Conservation (phyloP, 768 basidiomycete species). For the Exidia glandulosa region DNA sequence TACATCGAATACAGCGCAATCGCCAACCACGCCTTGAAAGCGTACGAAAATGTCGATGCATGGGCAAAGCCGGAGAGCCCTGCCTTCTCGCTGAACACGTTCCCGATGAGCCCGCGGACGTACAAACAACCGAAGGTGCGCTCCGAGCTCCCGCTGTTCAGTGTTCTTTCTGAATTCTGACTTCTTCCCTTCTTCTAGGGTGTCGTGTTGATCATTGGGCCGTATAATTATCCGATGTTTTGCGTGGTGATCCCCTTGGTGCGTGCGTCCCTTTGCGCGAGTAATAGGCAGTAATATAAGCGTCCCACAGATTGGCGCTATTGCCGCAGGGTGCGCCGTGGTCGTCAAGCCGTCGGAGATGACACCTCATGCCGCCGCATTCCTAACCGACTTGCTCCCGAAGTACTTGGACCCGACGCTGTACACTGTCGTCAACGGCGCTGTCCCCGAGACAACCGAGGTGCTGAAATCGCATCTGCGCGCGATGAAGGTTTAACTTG, state of each 20-base stretch:
- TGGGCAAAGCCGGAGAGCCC: no score
- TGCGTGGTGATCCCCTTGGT: background rate
- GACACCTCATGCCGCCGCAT: conserved; percentile 6
- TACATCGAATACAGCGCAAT: no score
- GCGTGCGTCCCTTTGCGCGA: background rate
- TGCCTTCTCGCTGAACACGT: no score
- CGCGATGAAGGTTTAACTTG: background rate
- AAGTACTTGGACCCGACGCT: conserved; percentile 15
- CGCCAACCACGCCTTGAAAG: no score
- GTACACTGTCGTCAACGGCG: conserved; percentile 10
- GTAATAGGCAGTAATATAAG: background rate
- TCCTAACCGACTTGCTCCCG: conserved; percentile 14
- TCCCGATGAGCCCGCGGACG: no score
- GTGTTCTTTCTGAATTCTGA: no score
- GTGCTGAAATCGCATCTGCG: background rate
- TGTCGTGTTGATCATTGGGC: conserved; percentile 12
- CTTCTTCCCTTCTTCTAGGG: no score
- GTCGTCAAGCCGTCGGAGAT: conserved; percentile 18
- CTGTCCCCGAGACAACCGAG: conserved; percentile 8
- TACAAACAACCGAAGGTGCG: no score
- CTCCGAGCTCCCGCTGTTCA: no score
- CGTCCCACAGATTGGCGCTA: conserved; percentile 13
- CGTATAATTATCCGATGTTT: conserved; percentile 14
- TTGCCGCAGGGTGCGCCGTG: conserved; percentile 15
- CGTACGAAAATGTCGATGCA: no score